phyloP scores from a whole-genome alignment of 352 stramenopile species.

The Phytophthora foliorum region DNA sequence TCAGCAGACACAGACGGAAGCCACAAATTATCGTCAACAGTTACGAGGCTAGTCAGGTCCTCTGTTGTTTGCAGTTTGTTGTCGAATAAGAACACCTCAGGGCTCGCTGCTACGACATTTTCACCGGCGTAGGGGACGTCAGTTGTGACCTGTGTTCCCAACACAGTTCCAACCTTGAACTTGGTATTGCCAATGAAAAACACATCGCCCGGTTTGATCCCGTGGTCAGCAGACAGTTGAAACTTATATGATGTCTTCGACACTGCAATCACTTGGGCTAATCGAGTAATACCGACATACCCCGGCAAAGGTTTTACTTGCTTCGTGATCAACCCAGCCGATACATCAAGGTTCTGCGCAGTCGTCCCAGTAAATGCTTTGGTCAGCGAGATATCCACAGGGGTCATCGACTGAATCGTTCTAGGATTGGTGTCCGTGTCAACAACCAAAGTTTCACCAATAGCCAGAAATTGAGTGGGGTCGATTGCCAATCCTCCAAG shows the following conservation, averaged over 20 bases:
- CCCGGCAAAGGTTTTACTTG: conserved; percentile 57
- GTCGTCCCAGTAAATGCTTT: conserved; percentile 14
- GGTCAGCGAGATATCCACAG: conserved; percentile 56
- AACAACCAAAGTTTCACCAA: conserved; percentile 67
- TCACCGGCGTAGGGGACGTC: conserved; percentile 43
- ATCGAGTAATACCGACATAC: conserved; percentile 49
- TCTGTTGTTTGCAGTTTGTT: conserved; percentile 73
- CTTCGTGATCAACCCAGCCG: conserved; percentile 64
- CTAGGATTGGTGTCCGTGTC: conserved; percentile 22
- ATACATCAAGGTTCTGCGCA: conserved; percentile 30
- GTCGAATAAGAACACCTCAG: conserved; percentile 63
- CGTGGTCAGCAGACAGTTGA: conserved; percentile 57
- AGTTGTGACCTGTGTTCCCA: conserved; percentile 44
- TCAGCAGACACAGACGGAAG: conserved; percentile 48
- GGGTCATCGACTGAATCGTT: conserved; percentile 56
- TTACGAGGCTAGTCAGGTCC: conserved; percentile 50
- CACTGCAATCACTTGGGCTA: conserved; percentile 63
- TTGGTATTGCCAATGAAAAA: conserved; percentile 55
- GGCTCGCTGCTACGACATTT: conserved; percentile 37
- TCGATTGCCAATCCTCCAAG: conserved; percentile 59
- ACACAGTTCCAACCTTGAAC: conserved; percentile 47
- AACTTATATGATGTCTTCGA: conserved; percentile 36
- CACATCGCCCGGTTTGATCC: conserved; percentile 26
- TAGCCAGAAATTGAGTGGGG: conserved; percentile 65
- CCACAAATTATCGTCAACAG: conserved; percentile 62